Conservation (phyloP, 2,329 filamentous ascomycete species). For the Elsinoe perseae region DNA sequence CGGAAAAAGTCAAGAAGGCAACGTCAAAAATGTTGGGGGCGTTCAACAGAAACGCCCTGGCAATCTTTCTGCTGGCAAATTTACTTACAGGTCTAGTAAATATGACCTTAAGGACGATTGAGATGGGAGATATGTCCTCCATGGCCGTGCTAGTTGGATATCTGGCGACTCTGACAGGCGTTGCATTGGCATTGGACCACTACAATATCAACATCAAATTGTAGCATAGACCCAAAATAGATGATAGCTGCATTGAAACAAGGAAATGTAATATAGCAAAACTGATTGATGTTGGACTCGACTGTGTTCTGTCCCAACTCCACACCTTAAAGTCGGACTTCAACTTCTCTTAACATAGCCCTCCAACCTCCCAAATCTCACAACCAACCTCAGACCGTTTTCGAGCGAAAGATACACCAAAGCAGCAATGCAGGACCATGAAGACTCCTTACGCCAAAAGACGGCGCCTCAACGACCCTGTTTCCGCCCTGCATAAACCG, state of each 20-base stretch:
- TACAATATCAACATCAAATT: slow-evolving; percentile 65
- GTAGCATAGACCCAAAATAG: slow-evolving; percentile 32
- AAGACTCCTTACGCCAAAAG: slow-evolving; percentile 42
- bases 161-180: slow-evolving; percentile 55
- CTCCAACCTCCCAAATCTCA: background rate
- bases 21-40: slow-evolving; percentile 76
- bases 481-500: slow-evolving; percentile 56
- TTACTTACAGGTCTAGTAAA: slow-evolving; percentile 84
- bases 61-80: slow-evolving; percentile 80
- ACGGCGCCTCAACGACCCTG: slow-evolving; percentile 52
- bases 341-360: background rate
- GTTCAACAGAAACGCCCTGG: slow-evolving; percentile 82
- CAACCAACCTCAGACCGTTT: background rate
- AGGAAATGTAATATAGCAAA: background rate
- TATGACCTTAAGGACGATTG: slow-evolving; percentile 72
- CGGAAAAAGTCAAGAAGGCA: slow-evolving; percentile 55
- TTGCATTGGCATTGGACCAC: slow-evolving; percentile 60
- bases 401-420: background rate
- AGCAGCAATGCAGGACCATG: slow-evolving; percentile 9
- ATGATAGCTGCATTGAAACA: background rate
- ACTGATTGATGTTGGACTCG: background rate
- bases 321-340: too few species aligned
- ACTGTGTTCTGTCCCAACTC: too few species aligned
- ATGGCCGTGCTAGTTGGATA: slow-evolving; percentile 73
- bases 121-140: slow-evolving; percentile 55